Evolutionary conservation across 768 basidiomycete species (phyloP), one percentile per base, ranked within the genome.

Genomic region (Candolleomyces aberdarensis): DNA sequence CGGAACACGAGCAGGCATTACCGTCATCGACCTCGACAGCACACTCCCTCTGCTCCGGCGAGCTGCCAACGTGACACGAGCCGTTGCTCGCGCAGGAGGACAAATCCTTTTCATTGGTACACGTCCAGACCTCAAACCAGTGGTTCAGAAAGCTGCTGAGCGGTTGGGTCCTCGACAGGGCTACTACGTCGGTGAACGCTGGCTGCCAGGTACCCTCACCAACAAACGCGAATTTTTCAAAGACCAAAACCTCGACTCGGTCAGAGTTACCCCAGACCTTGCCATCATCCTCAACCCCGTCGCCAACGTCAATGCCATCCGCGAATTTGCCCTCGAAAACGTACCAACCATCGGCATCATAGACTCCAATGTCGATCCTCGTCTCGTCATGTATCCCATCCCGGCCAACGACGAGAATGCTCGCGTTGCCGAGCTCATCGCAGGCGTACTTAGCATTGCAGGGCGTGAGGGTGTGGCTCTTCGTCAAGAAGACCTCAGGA

Each of bases 361-460:
- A 57, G 97, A 99, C 74, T 93, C 95, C 20, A 94, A 99, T 71
- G 91, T 87, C 47, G 97, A 99, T 75, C 97, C 97, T 5, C 87
- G 97, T 26, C 81, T 94, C 43, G 96, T 99, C 63, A 97, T 98
- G 83, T 98, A 97, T 73, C 91, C 97, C 47, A 98, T 99, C 69
- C 96, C 95, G 0, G 95, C 93, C n/a, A 99, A 98, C 73, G 94
- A 96, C 75, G 97, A 99, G 75, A 94, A 86, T 69, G 83, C 89
- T 10, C 84, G 95, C 50, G 90, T 95, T 15, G 93, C 94, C 48
- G 96, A 98, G 68, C 78, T 99, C 46, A 83, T 99, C 60, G 86
- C 89, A 1, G 96, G 96, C 11, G 85, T 97, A 9, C 77, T 99
- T 60, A 93, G 94, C 65, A 82, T 97, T 62, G 97, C 97, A 2